A percentile compares a stretch with the other conserved stretches of the same genome.
Conservation (phyloP, 306 rosid species). For the Cucurbita maxima region DNA sequence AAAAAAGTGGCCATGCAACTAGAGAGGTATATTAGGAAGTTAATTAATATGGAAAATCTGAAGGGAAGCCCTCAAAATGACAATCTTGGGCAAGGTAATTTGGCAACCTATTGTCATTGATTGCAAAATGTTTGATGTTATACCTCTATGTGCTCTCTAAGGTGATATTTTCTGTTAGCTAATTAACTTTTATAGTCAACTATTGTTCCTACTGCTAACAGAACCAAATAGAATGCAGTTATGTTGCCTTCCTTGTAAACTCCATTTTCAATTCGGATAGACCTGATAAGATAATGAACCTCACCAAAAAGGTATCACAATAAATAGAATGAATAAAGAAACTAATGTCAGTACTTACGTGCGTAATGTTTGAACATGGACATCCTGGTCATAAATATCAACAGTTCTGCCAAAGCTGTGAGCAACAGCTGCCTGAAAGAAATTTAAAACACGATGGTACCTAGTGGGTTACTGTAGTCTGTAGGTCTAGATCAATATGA, state of each 20-base stretch:
- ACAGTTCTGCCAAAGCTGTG: conserved; percentile 58
- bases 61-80: neutral
- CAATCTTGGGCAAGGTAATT: neutral
- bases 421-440: conserved; percentile 67
- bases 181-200: neutral
- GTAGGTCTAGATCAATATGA: neutral
- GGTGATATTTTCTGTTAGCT: neutral
- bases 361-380: conserved; percentile 54
- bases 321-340: neutral
- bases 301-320: neutral
- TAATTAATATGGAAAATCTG: neutral
- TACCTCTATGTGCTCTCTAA: neutral
- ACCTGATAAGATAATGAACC: neutral
- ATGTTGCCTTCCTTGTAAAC: neutral
- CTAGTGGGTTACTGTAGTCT: neutral
- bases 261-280: neutral
- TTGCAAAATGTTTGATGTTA: neutral
- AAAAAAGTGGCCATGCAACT: neutral
- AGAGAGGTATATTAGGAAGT: neutral
- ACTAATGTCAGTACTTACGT: conserved; percentile 37
- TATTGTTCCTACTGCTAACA: neutral
- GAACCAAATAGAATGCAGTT: neutral
- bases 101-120: neutral
- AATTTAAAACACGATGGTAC: neutral
- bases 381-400: conserved; percentile 87